Evolutionary conservation across 306 rosid genomes (phyloP), one percentile per base, ranked within the genome.

Genomic region (Fagus crenata): DNA sequence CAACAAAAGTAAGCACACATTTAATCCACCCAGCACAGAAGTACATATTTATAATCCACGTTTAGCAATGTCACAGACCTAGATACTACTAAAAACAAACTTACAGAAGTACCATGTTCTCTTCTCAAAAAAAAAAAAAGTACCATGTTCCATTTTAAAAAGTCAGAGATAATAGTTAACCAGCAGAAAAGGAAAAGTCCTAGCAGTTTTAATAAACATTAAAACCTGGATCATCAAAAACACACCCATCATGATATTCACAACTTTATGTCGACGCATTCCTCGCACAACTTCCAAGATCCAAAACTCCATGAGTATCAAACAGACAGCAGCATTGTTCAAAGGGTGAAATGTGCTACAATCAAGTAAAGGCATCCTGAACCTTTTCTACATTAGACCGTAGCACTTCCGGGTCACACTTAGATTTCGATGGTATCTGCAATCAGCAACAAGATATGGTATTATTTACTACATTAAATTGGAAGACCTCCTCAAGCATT

Each of bases 191-290:
- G 13, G 37, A 7, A 28, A 58, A 9, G 35, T 58, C 1, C 7
- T 54, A 14, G 32, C 28, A 17, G 8, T 54, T 22, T 46, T 46
- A 33, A 11, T 4, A 1, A 1, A 36, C 4, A 35, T 72, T 54
- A 69, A 46, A 42, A 9, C 49, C 43, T 54, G 17, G 12, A 0
- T 4, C 39, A 1, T 65, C 2, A 13, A 9, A 9, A 61, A 35
- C n/a, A 51, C 18, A 15, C 32, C 76, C 67, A 28, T 15, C 7
- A 83, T 41, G 71, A 65, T 75, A 83, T 81, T 84, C 86, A 78
- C 76, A 84, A 64, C 74, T 37, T 77, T 68, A 82, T 82, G 86
- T 86, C 86, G 84, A 82, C 86, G 7, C 84, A 72, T 87, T 81
- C 58, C 72, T 14, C 84, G 58, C 56, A 46, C 80, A 54, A 74